phyloP scores from a whole-genome alignment of 768 basidiomycete genomes.

The Pulveroboletus sp. region DNA sequence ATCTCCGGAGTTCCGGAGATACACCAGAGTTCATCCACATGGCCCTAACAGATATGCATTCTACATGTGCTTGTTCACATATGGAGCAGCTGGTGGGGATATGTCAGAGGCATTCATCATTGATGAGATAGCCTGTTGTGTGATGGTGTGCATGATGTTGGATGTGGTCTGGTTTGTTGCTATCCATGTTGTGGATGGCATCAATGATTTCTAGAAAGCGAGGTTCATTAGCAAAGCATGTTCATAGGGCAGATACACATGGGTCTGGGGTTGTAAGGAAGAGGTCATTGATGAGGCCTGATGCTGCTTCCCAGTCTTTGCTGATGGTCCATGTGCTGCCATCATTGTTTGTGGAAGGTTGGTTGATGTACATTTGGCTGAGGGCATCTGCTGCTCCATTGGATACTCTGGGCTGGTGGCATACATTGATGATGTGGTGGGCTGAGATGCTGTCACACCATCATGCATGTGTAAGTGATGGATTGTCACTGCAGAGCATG shows the following conservation, averaged over 20 bases:
- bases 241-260: background rate
- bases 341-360: slow-evolving; percentile 7
- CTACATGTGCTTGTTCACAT: slow-evolving; percentile 1
- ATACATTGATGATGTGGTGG: slow-evolving; percentile 12
- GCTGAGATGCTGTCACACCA: slow-evolving; percentile 27
- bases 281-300: slow-evolving; percentile 21
- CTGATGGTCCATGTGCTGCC: slow-evolving; percentile 10
- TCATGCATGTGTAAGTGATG: slow-evolving; percentile 15
- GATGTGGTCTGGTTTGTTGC: background rate
- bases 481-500: slow-evolving; percentile 13
- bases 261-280: background rate
- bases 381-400: slow-evolving; percentile 32
- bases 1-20: too few species aligned
- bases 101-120: too few species aligned
- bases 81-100: too few species aligned
- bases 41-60: too few species aligned
- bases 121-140: too few species aligned
- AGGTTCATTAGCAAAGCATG: slow-evolving; percentile 10
- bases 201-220: slow-evolving; percentile 18
- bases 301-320: slow-evolving; percentile 13
- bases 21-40: too few species aligned
- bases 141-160: too few species aligned
- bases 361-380: too few species aligned
- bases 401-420: slow-evolving; percentile 19
- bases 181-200: background rate